phyloP scores from a whole-genome alignment of 73 alveolate genomes.

The Tetrahymena malaccensis region DNA sequence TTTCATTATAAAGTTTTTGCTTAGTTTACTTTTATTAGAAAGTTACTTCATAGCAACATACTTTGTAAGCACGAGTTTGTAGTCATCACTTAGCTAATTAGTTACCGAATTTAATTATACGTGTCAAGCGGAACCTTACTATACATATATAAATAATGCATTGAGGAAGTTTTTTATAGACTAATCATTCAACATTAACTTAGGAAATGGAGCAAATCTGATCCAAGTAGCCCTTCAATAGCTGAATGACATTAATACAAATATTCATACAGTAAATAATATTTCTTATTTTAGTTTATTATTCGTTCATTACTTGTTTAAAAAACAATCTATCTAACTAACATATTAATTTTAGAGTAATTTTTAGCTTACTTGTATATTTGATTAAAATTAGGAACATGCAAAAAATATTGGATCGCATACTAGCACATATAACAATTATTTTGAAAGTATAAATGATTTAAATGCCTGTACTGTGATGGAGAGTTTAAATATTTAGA shows the following conservation, averaged over 20 bases:
- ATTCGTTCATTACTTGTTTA: no score
- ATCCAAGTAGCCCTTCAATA: background rate
- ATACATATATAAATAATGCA: slow-evolving; percentile 29
- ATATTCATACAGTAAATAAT: background rate
- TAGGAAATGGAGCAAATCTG: background rate
- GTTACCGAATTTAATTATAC: slow-evolving; percentile 27
- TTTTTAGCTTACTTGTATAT: background rate
- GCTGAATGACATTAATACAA: slow-evolving; percentile 18
- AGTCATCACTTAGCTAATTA: background rate
- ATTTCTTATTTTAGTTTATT: no score
- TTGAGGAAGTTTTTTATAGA: slow-evolving; percentile 15
- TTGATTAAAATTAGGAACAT: background rate
- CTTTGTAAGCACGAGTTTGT: slow-evolving; percentile 5
- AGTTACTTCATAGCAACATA: slow-evolving; percentile 32
- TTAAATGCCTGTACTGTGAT: slow-evolving; percentile 34
- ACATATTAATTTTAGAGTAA: background rate
- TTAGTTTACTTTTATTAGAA: background rate
- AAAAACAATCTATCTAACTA: no score
- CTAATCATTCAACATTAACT: background rate
- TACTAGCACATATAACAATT: slow-evolving; percentile 12
- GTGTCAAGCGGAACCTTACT: slow-evolving; percentile 11
- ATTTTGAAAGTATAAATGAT: slow-evolving; percentile 13
- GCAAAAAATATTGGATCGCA: slow-evolving; percentile 27
- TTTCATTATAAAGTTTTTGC: slow-evolving; percentile 11
- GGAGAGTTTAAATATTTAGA: background rate